Conservation (phyloP, 2,329 filamentous ascomycete species). For the Penicillium occitanis region DNA sequence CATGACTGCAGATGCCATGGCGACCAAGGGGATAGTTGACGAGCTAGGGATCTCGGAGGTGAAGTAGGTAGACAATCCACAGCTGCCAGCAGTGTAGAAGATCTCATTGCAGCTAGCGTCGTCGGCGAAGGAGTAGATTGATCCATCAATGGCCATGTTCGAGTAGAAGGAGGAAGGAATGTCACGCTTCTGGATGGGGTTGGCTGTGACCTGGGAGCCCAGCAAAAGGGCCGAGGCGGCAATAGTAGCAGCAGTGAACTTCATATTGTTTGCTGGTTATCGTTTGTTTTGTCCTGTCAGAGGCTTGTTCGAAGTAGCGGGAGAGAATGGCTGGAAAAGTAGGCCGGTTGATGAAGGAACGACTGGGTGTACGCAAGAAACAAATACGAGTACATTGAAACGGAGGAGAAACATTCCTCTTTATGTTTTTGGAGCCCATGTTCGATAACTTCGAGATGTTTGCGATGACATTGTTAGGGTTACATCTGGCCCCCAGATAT, state of each 20-base stretch:
- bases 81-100: constrained; percentile 17
- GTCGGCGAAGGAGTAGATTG: constrained; percentile 14
- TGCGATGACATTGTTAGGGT: constrained; percentile 8
- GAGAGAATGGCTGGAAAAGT: background rate
- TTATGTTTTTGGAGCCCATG: background rate
- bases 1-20: constrained; percentile 11
- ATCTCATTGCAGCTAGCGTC: constrained; percentile 16
- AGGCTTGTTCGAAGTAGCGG: background rate
- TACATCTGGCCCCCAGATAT: constrained; percentile 19
- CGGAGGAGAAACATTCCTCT: background rate
- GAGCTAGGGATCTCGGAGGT: constrained; percentile 17
- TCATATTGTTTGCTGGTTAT: constrained; percentile 13
- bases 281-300: background rate
- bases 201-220: constrained; percentile 2
- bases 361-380: background rate
- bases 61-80: constrained; percentile 20
- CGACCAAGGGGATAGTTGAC: constrained; percentile 3
- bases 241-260: constrained; percentile 8
- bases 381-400: background rate
- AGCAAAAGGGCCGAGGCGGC: constrained; percentile 12
- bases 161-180: constrained; percentile 19
- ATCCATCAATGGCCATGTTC: constrained; percentile 14
- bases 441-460: background rate
- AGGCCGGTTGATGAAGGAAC: background rate
- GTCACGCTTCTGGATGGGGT: constrained; percentile 17